Evolutionary conservation across 208 protist species (phyloP).

Genomic region (Acanthamoeba healyi): DNA sequence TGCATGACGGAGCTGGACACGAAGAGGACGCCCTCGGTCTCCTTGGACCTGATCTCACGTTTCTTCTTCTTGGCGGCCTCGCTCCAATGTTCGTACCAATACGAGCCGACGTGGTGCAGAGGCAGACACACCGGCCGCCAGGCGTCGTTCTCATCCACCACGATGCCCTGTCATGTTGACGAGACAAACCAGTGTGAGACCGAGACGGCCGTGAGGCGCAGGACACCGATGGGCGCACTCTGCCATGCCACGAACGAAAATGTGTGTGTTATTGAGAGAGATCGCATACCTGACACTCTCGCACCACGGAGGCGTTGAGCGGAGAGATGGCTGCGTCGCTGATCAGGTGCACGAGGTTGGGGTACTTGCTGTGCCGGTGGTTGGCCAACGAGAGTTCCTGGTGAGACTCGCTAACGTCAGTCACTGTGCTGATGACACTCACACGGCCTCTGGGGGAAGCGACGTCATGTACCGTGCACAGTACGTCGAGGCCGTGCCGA

Average conservation of each 20-base stretch:
- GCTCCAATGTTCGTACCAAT: slow-evolving; percentile 64
- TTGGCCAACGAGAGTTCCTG: slow-evolving; percentile 1
- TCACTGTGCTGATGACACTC: neutral
- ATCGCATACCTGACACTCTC: slow-evolving; percentile 46
- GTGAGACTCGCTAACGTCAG: neutral
- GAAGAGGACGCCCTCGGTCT: slow-evolving; percentile 41
- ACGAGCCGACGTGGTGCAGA: neutral
- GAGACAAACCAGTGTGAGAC: too few relatives aligned
- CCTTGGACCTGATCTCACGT: slow-evolving; percentile 30
- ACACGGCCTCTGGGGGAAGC: neutral
- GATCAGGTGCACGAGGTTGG: slow-evolving; percentile 41
- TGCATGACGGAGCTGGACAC: slow-evolving; percentile 25
- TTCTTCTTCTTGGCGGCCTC: slow-evolving; percentile 63
- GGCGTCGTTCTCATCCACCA: neutral
- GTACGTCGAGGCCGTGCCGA: neutral
- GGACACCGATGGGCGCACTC: too few relatives aligned
- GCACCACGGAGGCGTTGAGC: neutral
- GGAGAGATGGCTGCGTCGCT: slow-evolving; percentile 27
- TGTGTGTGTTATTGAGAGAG: neutral
- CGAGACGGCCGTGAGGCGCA: too few relatives aligned
- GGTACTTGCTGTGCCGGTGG: neutral
- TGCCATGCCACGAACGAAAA: too few relatives aligned
- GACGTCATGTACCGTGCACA: neutral
- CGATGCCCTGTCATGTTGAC: slow-evolving; percentile 49
- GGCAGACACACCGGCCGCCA: slow-evolving; percentile 29